Evolutionary conservation across 352 stramenopile species (phyloP).

Genomic region (Phytophthora pseudosyringae): DNA sequence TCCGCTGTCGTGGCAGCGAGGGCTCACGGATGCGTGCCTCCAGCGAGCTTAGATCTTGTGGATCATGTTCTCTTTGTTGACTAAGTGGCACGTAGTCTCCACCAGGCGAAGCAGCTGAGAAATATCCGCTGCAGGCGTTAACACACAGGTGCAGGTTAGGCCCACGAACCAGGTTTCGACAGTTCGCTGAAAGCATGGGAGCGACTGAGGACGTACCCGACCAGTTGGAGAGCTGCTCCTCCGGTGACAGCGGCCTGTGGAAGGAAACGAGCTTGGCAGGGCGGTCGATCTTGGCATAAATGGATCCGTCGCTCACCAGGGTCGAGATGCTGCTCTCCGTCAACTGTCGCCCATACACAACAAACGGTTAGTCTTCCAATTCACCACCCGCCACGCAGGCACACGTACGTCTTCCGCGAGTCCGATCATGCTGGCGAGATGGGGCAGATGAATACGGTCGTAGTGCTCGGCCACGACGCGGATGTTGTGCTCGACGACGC

Average conservation of each 20-base stretch:
- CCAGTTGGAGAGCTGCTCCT: conserved; percentile 97
- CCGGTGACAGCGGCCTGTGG: conserved; percentile 83
- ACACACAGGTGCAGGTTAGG: conserved; percentile 15
- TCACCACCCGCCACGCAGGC: neutral
- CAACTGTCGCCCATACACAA: conserved; percentile 43
- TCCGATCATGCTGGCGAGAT: conserved; percentile 95
- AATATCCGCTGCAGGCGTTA: conserved; percentile 85
- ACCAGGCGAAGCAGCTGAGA: conserved; percentile 95
- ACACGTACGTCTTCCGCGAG: conserved; percentile 88
- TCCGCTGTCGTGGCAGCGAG: conserved; percentile 2
- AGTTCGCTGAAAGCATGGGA: neutral
- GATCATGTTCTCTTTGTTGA: conserved; percentile 99
- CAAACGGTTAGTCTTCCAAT: conserved; percentile 15
- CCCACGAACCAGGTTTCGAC: neutral
- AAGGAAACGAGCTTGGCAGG: conserved; percentile 98
- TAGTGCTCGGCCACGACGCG: conserved; percentile 96
- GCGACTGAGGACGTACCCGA: conserved; percentile 59
- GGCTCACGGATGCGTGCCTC: conserved; percentile 14
- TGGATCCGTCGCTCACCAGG: conserved; percentile 93
- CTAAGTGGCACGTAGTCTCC: conserved; percentile 98
- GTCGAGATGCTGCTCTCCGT: conserved; percentile 83
- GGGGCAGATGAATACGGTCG: conserved; percentile 92
- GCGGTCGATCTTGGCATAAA: conserved; percentile 98
- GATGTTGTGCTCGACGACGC: conserved; percentile 98
- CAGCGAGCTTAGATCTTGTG: conserved; percentile 82